Evolutionary conservation across 208 protist species (phyloP).

Genomic region (Trypanosoma mega): DNA sequence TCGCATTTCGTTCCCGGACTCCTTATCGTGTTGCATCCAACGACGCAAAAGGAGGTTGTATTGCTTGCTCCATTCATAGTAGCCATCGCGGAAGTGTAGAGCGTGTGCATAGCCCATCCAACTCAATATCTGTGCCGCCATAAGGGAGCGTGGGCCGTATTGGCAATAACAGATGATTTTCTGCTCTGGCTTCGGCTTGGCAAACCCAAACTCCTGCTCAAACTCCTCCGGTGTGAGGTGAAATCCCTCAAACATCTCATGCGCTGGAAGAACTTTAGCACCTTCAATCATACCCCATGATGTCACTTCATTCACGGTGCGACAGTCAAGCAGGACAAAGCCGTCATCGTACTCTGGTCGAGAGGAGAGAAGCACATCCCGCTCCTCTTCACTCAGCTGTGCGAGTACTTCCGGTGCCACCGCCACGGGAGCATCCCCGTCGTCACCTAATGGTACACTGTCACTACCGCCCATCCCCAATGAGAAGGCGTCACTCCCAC

Average conservation of each 20-base stretch:
- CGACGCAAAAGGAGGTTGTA: slow-evolving; percentile 80
- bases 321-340: slow-evolving; percentile 77
- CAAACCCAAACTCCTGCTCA: slow-evolving; percentile 65
- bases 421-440: slow-evolving; percentile 36
- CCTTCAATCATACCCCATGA: slow-evolving; percentile 86
- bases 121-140: slow-evolving; percentile 82
- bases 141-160: slow-evolving; percentile 74
- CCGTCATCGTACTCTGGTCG: slow-evolving; percentile 78
- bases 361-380: slow-evolving; percentile 43
- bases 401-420: slow-evolving; percentile 42
- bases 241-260: slow-evolving; percentile 83
- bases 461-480: neutral
- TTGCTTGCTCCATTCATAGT: slow-evolving; percentile 85
- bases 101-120: slow-evolving; percentile 82
- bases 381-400: slow-evolving; percentile 43
- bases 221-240: slow-evolving; percentile 77
- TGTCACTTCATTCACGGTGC: slow-evolving; percentile 81
- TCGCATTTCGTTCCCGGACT: slow-evolving; percentile 66
- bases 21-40: slow-evolving; percentile 79
- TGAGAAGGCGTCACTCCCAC: slow-evolving; percentile 2
- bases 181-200: slow-evolving; percentile 62
- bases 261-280: slow-evolving; percentile 77
- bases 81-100: slow-evolving; percentile 78
- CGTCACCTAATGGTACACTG: too few species aligned
- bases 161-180: slow-evolving; percentile 86